phyloP scores from a whole-genome alignment of 768 basidiomycete species.

The Naganishia onofrii region DNA sequence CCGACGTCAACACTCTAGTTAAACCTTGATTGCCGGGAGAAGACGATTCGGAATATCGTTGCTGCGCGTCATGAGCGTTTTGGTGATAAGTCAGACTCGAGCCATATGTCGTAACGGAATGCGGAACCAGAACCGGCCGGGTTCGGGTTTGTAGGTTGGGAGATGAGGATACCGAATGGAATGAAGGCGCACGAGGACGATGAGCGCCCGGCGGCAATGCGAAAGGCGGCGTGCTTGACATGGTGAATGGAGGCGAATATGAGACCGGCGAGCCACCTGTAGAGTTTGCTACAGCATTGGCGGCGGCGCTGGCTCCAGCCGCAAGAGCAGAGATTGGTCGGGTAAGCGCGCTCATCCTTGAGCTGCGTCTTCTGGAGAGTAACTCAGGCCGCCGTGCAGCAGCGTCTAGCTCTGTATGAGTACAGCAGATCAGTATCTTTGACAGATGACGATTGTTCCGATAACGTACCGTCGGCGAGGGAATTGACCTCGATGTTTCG shows the following conservation, averaged over 20 bases:
- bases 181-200: slow-evolving; percentile 26
- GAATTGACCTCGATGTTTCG: slow-evolving; percentile 87
- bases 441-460: background rate
- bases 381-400: slow-evolving; percentile 48
- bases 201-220: slow-evolving; percentile 41
- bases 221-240: slow-evolving; percentile 53
- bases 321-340: slow-evolving; percentile 47
- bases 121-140: slow-evolving; percentile 31
- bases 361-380: slow-evolving; percentile 50
- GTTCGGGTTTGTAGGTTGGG: slow-evolving; percentile 26
- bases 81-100: slow-evolving; percentile 31
- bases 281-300: slow-evolving; percentile 10
- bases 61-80: slow-evolving; percentile 38
- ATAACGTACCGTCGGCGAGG: slow-evolving; percentile 75
- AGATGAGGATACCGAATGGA: slow-evolving; percentile 29
- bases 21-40: slow-evolving; percentile 39
- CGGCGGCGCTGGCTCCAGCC: slow-evolving; percentile 29
- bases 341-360: slow-evolving; percentile 44
- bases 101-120: slow-evolving; percentile 24
- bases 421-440: background rate
- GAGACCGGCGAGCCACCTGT: slow-evolving; percentile 40
- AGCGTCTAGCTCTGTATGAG: slow-evolving; percentile 52
- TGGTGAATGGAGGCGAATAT: slow-evolving; percentile 49
- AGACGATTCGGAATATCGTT: slow-evolving; percentile 23
- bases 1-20: slow-evolving; percentile 52